Evolutionary conservation across 495 filamentous ascomycete species (phyloP).

Genomic region (Extremus antarcticus): DNA sequence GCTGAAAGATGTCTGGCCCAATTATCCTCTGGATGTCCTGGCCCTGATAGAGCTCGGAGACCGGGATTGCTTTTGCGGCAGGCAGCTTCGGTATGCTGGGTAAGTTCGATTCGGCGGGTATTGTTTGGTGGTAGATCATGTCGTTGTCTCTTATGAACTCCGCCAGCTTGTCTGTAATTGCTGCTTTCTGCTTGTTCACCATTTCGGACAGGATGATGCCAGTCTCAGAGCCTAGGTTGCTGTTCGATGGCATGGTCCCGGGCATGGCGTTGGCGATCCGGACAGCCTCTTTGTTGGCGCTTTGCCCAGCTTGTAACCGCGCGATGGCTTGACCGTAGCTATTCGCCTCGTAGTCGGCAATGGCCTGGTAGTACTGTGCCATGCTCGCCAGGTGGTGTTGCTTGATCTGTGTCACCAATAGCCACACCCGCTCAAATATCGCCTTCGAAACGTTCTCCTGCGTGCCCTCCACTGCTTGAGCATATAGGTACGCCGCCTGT

Average conservation of each 20-base stretch:
- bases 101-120: conserved; percentile 74
- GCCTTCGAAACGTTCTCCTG: conserved; percentile 87
- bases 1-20: conserved; percentile 92
- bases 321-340: conserved; percentile 81
- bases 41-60: conserved; percentile 90
- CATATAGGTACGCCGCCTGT: conserved; percentile 79
- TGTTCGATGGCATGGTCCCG: conserved; percentile 60
- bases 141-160: conserved; percentile 88
- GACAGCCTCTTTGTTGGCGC: conserved; percentile 60
- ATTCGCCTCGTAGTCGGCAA: conserved; percentile 79
- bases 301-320: conserved; percentile 71
- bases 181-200: conserved; percentile 67
- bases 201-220: conserved; percentile 63
- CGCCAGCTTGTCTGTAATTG: conserved; percentile 66
- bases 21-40: conserved; percentile 96
- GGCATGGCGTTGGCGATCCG: conserved; percentile 73
- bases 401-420: conserved; percentile 77
- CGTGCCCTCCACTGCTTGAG: conserved; percentile 75
- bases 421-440: conserved; percentile 94
- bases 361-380: conserved; percentile 87
- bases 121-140: conserved; percentile 90
- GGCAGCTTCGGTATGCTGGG: conserved; percentile 78
- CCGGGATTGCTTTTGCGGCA: conserved; percentile 95
- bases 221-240: conserved; percentile 74
- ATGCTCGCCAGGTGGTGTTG: conserved; percentile 71